Conservation (phyloP, 2,329 filamentous ascomycete genomes). For the Berkeleyomyces basicola region DNA sequence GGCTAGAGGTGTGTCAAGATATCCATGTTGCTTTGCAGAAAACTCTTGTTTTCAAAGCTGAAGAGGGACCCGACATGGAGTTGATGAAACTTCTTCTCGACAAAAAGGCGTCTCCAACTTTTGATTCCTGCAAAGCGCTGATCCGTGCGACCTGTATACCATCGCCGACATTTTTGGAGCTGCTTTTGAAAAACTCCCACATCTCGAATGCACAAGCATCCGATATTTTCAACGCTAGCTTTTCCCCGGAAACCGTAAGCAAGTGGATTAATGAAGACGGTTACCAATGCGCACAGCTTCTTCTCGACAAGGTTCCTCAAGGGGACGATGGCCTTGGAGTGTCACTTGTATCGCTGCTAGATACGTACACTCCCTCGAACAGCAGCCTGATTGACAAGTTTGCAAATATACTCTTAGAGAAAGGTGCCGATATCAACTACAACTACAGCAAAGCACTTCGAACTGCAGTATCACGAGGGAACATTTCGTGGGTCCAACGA, state of each 20-base stretch:
- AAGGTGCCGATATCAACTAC: constrained; percentile 31
- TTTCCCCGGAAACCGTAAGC: not conserved
- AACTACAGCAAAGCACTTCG: constrained; percentile 22
- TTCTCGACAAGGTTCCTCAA: constrained; percentile 32
- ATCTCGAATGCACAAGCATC: constrained; percentile 1
- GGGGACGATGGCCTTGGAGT: not conserved
- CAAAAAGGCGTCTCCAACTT: constrained; percentile 5
- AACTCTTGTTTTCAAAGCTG: constrained; percentile 29
- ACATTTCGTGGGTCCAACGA: not conserved
- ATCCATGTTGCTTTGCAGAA: constrained; percentile 34
- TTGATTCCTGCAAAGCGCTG: constrained; percentile 1
- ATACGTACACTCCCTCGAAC: not conserved
- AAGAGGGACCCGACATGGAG: not conserved
- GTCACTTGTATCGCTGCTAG: not conserved
- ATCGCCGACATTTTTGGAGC: not conserved
- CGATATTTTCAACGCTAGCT: not conserved
- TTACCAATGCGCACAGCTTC: constrained; percentile 25
- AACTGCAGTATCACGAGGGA: constrained; percentile 1
- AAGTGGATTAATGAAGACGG: constrained; percentile 10
- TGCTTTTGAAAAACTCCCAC: not conserved
- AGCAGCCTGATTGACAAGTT: constrained; percentile 1
- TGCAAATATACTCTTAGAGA: constrained; percentile 22
- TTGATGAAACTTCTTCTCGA: constrained; percentile 8
- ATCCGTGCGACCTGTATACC: constrained; percentile 1
- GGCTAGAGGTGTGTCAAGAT: constrained; percentile 31